Conservation (phyloP, 768 basidiomycete species). For the Lentinula sp. region DNA sequence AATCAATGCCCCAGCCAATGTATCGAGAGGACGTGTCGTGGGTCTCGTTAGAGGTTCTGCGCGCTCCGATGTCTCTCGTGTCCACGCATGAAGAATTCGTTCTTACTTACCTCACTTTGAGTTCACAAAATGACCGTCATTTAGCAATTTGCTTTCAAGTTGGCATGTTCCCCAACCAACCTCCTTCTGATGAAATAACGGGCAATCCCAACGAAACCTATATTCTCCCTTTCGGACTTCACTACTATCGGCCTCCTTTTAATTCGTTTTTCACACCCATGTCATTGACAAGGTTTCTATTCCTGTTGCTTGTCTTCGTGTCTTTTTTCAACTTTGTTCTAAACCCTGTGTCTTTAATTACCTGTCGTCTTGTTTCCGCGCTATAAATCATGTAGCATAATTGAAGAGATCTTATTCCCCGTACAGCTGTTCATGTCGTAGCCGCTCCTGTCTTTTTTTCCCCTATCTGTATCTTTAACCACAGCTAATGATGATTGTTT, state of each 20-base stretch:
- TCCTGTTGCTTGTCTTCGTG: not conserved
- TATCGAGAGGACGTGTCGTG: not conserved
- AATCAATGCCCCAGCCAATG: not conserved
- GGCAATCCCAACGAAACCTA: not conserved
- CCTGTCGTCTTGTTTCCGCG: not conserved
- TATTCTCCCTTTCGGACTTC: not conserved
- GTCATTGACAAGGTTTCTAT: not conserved
- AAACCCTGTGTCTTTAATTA: not conserved
- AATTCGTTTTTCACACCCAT: not conserved
- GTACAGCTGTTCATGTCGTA: constrained; percentile 3
- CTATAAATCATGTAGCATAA: not conserved
- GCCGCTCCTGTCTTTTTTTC: not conserved
- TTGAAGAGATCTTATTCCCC: not conserved
- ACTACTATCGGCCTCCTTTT: not conserved
- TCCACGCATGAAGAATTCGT: not conserved
- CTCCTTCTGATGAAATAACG: not conserved
- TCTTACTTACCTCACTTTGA: too few relatives aligned
- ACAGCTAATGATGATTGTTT: not conserved
- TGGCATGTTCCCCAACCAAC: not conserved
- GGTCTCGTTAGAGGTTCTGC: not conserved
- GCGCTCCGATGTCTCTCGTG: not conserved
- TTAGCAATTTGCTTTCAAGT: not conserved
- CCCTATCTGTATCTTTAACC: not conserved
- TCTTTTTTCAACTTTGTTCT: not conserved
- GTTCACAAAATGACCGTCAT: not conserved